phyloP scores from a whole-genome alignment of 257 asterid species.

The Solanum lignicaule region DNA sequence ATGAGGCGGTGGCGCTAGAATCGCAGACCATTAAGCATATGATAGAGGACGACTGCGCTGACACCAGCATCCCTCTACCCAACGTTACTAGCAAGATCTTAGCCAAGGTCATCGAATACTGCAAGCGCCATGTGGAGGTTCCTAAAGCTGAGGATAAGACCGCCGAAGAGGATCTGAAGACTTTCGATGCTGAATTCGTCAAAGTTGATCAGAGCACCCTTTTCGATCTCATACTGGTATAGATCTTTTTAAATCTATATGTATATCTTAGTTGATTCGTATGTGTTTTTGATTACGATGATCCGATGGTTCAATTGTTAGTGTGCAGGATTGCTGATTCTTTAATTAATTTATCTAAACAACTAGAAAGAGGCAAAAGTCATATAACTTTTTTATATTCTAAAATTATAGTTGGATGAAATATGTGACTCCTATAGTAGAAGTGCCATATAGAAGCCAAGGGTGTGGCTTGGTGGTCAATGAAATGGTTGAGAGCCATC shows the following conservation, averaged over 20 bases:
- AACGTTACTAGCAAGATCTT: slow-evolving; percentile 29
- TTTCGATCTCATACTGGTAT: slow-evolving; percentile 9
- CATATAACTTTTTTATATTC: not conserved
- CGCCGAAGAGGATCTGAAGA: slow-evolving; percentile 14
- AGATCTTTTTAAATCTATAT: not conserved
- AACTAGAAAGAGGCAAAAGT: not conserved
- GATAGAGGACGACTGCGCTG: slow-evolving; percentile 36
- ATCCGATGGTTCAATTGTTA: not conserved
- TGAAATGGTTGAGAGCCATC: too few species aligned
- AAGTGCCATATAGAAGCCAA: not conserved
- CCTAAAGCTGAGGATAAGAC: not conserved
- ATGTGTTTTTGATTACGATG: too few species aligned
- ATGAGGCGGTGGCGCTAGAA: slow-evolving; percentile 22
- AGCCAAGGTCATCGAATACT: slow-evolving; percentile 34
- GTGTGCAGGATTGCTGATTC: not conserved
- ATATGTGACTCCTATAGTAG: not conserved
- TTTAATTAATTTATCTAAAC: not conserved
- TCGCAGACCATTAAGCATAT: slow-evolving; percentile 35
- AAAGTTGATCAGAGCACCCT: slow-evolving; percentile 9
- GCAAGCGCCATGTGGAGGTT: slow-evolving; percentile 23
- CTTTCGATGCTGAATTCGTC: slow-evolving; percentile 4
- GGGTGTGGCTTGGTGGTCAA: too few species aligned
- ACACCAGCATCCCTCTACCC: slow-evolving; percentile 23
- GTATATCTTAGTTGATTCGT: not conserved
- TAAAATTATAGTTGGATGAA: not conserved